Evolutionary conservation across 192 early-diverging fungal species (phyloP).

Genomic region (Coemansia sp.): DNA sequence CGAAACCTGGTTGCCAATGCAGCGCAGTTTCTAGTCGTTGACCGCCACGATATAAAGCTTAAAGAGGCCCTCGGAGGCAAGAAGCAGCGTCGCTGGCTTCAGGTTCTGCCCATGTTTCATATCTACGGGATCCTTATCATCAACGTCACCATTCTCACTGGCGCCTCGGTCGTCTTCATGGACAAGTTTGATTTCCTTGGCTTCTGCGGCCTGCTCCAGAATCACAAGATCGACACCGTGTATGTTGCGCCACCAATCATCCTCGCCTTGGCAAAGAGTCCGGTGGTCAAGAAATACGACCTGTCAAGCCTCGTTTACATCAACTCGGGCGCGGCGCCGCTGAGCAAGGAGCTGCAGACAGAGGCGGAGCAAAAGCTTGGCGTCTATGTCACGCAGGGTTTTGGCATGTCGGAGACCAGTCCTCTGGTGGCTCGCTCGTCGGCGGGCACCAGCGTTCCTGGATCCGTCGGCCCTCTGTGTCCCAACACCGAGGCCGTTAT

Average conservation of each 20-base stretch:
- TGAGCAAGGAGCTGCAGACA: slow-evolving; percentile 63
- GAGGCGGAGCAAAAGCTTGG: slow-evolving; percentile 52
- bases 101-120: slow-evolving; percentile 70
- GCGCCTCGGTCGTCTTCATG: slow-evolving; percentile 65
- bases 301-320: slow-evolving; percentile 62
- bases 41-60: slow-evolving; percentile 26
- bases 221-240: slow-evolving; percentile 65
- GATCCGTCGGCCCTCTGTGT: slow-evolving; percentile 68
- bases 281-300: slow-evolving; percentile 71
- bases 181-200: slow-evolving; percentile 68
- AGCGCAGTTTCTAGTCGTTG: slow-evolving; percentile 54
- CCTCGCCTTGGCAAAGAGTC: slow-evolving; percentile 72
- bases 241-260: slow-evolving; percentile 65
- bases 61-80: slow-evolving; percentile 13
- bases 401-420: slow-evolving; percentile 65
- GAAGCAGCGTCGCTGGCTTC: slow-evolving; percentile 36
- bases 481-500: slow-evolving; percentile 73
- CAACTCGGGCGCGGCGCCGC: slow-evolving; percentile 78
- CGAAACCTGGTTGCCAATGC: slow-evolving; percentile 80
- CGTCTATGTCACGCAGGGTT: slow-evolving; percentile 56
- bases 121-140: slow-evolving; percentile 63
- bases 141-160: slow-evolving; percentile 44
- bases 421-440: slow-evolving; percentile 37
- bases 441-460: slow-evolving; percentile 22
- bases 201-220: slow-evolving; percentile 65